Evolutionary conservation across 1,284 basidiomycete genomes (phyloP), one percentile per base, ranked within the genome.

Genomic region (Inonotus hispidus): DNA sequence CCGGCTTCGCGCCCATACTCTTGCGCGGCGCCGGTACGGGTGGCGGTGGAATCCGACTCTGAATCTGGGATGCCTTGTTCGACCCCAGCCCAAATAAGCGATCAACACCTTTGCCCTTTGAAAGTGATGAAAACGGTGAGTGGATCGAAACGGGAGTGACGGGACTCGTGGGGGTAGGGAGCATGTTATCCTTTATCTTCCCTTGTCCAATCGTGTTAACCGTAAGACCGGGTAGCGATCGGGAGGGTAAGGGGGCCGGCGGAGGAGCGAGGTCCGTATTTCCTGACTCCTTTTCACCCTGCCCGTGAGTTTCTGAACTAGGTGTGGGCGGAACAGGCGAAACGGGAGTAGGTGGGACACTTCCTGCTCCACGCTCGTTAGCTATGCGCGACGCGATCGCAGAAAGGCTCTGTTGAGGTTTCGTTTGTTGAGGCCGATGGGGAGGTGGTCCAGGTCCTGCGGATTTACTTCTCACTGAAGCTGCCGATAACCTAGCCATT

Each of bases 381-480:
- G 66, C 63, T 32, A 70, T 56, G 21, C 72, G 72, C 65, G 77
- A 75, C 14, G 76, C 71, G 2, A 76, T 77, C 11, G 76, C 77
- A 39, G 67, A 69, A 8, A 79, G 68, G 53, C 73, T 76, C 67
- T 77, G 77, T 0, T 73, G 73, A n/a, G 41, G 41, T 43, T 43
- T 43, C 54, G 69, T 49, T 29, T 49, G 70, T 21, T 72, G 69
- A 7, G 71, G 60, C 21, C 71, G 46, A 37, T 59, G 55, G 16
- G 49, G 23, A 1, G 23, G 27, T n/a, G 27, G 25, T 8, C 50
- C 47, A 49, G 62, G 29, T 21, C 80, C 74, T 11, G 79, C 78
- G 37, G 79, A 79, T 69, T 82, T 85, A 37, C 78, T 72, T 43
- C 77, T 75, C 21, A 71, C 66, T 4, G 77, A 76, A 16, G 74